These are phyloP conservation scores for Papiliotrema flavescens DNA, from an alignment of 1,284 basidiomycete genomes.

Conservation along the genomic window DNA sequence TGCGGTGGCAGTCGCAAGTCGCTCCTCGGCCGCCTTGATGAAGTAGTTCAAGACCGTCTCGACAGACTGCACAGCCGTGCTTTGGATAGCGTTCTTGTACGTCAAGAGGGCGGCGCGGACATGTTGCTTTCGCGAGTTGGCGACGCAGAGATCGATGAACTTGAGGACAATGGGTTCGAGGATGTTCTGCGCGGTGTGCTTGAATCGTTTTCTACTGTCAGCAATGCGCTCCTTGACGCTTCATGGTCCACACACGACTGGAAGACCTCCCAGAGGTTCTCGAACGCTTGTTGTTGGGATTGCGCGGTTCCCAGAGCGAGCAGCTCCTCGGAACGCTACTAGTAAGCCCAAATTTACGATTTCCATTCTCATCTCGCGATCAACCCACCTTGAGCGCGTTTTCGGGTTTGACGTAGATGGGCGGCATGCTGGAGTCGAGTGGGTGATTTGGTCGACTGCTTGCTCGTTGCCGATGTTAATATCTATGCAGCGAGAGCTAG, in stretches of 20 bases:
- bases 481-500: background rate
- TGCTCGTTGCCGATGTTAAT: background rate
- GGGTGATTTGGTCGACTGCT: background rate
- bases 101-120: conserved; percentile 90
- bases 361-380: background rate
- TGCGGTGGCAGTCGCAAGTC: conserved; percentile 81
- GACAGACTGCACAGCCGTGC: conserved; percentile 84
- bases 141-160: conserved; percentile 88
- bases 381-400: conserved; percentile 49
- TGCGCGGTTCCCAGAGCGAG: conserved; percentile 46
- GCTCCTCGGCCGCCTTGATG: conserved; percentile 79
- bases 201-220: conserved; percentile 70
- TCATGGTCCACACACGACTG: conserved; percentile 51
- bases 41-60: conserved; percentile 89
- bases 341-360: background rate
- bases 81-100: conserved; percentile 95
- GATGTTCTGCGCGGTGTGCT: conserved; percentile 79
- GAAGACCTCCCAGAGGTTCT: conserved; percentile 49
- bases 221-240: conserved; percentile 56
- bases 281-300: conserved; percentile 48
- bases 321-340: conserved; percentile 49
- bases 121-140: conserved; percentile 86
- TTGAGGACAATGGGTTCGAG: conserved; percentile 92
- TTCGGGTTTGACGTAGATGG: conserved; percentile 50
- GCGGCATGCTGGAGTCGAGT: conserved; percentile 39